Base-by-base conservation (phyloP, 192 early-diverging fungal species). In the Entomortierella parvispora region DNA sequence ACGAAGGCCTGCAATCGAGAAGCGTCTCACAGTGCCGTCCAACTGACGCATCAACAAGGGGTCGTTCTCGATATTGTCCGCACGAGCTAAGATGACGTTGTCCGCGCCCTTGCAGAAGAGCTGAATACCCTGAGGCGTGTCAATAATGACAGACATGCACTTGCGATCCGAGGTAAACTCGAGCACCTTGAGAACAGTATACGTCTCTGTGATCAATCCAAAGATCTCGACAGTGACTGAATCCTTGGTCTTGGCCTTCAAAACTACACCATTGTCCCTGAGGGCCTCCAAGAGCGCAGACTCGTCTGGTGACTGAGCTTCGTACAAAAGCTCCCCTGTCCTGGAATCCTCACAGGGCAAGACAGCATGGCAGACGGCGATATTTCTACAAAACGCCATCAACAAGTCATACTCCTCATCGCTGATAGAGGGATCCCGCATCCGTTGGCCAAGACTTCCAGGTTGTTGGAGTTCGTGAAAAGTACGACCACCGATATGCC, bases 111-210 rank as follows among this genome's bases (percentile, higher is more conserved):
- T 97, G 74, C 92, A 92, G 85, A 94, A 97, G 40, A 98, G 66
- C 68, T 94, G 92, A 50, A 92, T 90, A 4, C 96, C 96, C 42
- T 95, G 90, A 11, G 95, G 92, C 6, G 85, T 88, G 22, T 94
- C 86, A 45, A 97, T 87, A 31, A 98, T 82, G 10, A 92, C 91
- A 1, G 92, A 94, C 96, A 98, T 98, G 69, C 96, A 87, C 79
- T 98, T 98, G 33, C 96, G 84, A 32, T 95, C 96, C 26, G 93
- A 94, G 65, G 97, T 96, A 83, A 98, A 98, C 74, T 98, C 96
- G 81, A 93, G 93, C 63, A 97, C 93, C 64, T 96, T 94, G 42
- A 98, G 86, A 18, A 98, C 88, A 70, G 92, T 90, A 74, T 89
- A 97, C 10, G 74, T 80, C 91, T 93, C 65, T 0, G 74, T 77